Conservation (phyloP, 305 asterid genomes). For the Nicotiana rustica region DNA sequence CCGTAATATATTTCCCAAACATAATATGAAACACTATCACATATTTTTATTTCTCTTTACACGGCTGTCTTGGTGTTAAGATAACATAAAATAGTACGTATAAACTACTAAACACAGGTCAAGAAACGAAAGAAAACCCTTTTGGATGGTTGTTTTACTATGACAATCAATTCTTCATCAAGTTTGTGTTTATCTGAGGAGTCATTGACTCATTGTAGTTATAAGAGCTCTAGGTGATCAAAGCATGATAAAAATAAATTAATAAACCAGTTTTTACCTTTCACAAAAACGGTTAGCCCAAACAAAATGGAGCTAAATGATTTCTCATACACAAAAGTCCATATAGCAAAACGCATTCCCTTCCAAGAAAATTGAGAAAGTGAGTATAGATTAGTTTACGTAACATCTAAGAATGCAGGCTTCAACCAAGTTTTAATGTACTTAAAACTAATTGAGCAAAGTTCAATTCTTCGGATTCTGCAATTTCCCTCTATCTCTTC, state of each 20-base stretch:
- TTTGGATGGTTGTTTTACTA: background rate
- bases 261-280: background rate
- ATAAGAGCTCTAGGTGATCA: background rate
- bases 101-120: background rate
- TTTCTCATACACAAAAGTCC: background rate
- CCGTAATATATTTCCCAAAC: background rate
- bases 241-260: background rate
- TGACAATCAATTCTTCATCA: background rate
- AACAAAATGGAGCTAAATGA: background rate
- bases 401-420: background rate
- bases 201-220: background rate
- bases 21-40: background rate
- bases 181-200: background rate
- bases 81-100: slow-evolving; percentile 9
- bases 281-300: background rate
- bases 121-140: background rate
- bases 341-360: background rate
- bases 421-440: background rate
- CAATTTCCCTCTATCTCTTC: background rate
- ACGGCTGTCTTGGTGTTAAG: slow-evolving; percentile 12
- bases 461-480: slow-evolving; percentile 1
- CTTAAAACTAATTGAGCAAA: slow-evolving; percentile 14
- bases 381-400: slow-evolving; percentile 14
- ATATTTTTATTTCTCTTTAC: background rate
- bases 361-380: background rate